Evolutionary conservation across 495 filamentous ascomycete genomes (phyloP), one percentile per base, ranked within the genome.

Genomic region (Annulohypoxylon nitens): DNA sequence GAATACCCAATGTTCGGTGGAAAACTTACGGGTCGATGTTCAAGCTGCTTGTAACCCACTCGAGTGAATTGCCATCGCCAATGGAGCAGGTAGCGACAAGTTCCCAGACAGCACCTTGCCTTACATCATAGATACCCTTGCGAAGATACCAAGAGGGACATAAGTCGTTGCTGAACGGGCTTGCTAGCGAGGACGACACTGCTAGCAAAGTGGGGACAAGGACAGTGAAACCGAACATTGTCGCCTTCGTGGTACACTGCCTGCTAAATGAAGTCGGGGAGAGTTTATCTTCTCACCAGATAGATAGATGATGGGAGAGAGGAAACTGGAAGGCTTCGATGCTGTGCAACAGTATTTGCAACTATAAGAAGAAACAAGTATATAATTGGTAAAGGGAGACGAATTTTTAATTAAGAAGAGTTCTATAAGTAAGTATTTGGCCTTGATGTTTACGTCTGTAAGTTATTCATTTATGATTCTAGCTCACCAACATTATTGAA

Each of bases 61-160:
- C 37, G 4, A 25, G 8, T 16, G 50, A 39, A 23, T 1, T 39
- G 9, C 2, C 9, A 20, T 50, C 11, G 20, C 16, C 34, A 14
- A 4, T 25, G 25, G 11, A 36, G 18, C 64, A 67, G n/a, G 33
- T 51, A 20, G 64, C 43, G 5, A 60, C 33, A 14, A 67, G 43
- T 33, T 67, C 64, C 0, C 50, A 1, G 5, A 14, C 10, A 11
- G 14, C 25, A 30, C 45, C 20, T 33, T 53, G 23, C 1, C 20
- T 53, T 2, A 14, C 4, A 53, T 53, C 50, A 1, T 10, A 48
- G 0, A 0, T 33, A 6, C 33, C 36, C 6, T 30, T 3, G 23
- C 18, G 20, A 18, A 67, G 26, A n/a, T 60, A 51, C 11, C 6
- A 67, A 14, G 25, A 41, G 2, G 64, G 64, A 14, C 64, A 67